A percentile compares a stretch with the other conserved stretches of the same genome.
Evolutionary conservation across 1,139 yeast genomes (phyloP).

Genomic region (Taphrina wiesneri): DNA sequence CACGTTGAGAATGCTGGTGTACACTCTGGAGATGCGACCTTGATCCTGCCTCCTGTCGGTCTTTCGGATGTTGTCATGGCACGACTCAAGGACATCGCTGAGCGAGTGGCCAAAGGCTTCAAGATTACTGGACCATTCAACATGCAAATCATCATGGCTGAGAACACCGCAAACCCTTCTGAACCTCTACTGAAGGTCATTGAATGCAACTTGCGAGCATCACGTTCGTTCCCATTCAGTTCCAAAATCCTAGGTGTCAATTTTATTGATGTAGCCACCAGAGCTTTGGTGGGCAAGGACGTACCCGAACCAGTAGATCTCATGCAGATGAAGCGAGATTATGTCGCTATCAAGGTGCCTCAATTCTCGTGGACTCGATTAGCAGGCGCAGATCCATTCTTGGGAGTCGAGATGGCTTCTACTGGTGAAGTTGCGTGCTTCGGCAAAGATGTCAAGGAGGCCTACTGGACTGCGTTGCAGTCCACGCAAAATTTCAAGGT

Average conservation of each 20-base stretch:
- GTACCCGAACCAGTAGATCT: constrained; percentile 70
- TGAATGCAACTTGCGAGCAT: constrained; percentile 97
- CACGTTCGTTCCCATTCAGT: constrained; percentile 97
- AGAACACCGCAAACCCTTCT: constrained; percentile 46
- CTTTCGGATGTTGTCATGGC: constrained; percentile 60
- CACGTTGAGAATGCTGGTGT: constrained; percentile 99
- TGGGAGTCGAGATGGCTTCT: constrained; percentile 98
- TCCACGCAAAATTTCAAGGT: constrained; percentile 94
- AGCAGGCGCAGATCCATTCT: constrained; percentile 98
- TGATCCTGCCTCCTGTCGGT: constrained; percentile 85
- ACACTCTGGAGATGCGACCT: constrained; percentile 97
- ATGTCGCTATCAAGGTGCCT: constrained; percentile 96
- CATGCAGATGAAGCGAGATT: constrained; percentile 60
- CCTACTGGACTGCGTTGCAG: constrained; percentile 97
- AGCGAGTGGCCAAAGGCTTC: constrained; percentile 91
- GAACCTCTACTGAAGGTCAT: constrained; percentile 77
- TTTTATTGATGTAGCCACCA: constrained; percentile 91
- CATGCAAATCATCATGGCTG: constrained; percentile 89
- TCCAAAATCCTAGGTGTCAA: constrained; percentile 92
- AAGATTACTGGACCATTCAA: constrained; percentile 97
- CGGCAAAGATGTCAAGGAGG: constrained; percentile 80
- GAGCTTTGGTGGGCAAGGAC: constrained; percentile 73
- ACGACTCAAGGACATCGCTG: constrained; percentile 77
- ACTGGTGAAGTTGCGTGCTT: constrained; percentile 98
- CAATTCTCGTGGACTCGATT: constrained; percentile 96